These are phyloP conservation scores for Trichoderma citrinoviride DNA, from an alignment of 2,329 filamentous ascomycete genomes.

Conservation along the genomic window DNA sequence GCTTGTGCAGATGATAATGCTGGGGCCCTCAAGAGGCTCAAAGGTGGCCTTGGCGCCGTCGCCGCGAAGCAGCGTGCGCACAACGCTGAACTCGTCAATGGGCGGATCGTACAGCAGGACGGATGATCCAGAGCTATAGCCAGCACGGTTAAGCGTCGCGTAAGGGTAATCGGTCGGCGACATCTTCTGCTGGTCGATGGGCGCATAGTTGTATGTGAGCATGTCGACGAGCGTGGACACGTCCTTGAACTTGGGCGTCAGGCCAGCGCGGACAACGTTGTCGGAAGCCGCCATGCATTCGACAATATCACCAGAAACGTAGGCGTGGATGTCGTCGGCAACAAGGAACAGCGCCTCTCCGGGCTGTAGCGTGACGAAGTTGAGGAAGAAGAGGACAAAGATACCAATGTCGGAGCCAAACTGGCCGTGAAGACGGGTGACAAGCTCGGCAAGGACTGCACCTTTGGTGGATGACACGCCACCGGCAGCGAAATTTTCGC, in stretches of 20 bases:
- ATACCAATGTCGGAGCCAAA: conserved; percentile 90
- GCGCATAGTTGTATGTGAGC: conserved; percentile 93
- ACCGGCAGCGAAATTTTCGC: conserved; percentile 69
- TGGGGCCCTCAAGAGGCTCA: conserved; percentile 81
- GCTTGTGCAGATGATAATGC: conserved; percentile 85
- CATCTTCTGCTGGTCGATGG: conserved; percentile 95
- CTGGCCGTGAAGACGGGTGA: conserved; percentile 72
- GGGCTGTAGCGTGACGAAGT: conserved; percentile 82
- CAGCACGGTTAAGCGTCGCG: conserved; percentile 73
- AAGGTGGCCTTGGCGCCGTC: conserved; percentile 81
- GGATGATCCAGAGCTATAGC: conserved; percentile 73
- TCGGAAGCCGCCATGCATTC: conserved; percentile 99
- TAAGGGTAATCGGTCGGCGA: conserved; percentile 80
- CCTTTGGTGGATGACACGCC: conserved; percentile 67
- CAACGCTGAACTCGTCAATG: conserved; percentile 92
- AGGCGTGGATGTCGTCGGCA: conserved; percentile 96
- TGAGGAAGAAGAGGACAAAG: conserved; percentile 96
- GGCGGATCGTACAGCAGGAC: conserved; percentile 85
- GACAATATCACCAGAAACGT: conserved; percentile 89
- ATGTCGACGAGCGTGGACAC: conserved; percentile 83
- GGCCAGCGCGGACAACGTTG: conserved; percentile 94
- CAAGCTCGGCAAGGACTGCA: conserved; percentile 71
- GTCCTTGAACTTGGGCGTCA: conserved; percentile 99
- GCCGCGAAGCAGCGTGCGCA: conserved; percentile 71
- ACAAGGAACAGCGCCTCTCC: conserved; percentile 96